phyloP scores from a whole-genome alignment of 1,284 basidiomycete species.

The Rhodofomes roseus region DNA sequence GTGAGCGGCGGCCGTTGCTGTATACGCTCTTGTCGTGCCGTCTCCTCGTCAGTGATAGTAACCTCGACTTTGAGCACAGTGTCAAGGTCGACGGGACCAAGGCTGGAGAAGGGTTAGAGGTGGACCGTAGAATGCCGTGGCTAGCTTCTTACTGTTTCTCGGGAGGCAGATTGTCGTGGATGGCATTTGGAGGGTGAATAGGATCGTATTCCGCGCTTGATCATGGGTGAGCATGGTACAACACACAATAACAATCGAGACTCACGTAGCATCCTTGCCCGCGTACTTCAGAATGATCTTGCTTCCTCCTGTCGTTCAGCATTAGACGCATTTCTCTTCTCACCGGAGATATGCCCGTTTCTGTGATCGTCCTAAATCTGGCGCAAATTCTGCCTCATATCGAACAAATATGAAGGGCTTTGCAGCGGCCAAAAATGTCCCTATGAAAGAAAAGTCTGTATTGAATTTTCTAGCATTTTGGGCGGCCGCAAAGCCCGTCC shows the following conservation, averaged over 20 bases:
- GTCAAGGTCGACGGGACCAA: conserved; percentile 66
- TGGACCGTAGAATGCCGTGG: background rate
- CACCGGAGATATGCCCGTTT: no score
- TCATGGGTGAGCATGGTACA: conserved; percentile 16
- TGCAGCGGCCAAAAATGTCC: no score
- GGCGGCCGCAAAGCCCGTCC: no score
- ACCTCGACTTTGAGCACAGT: conserved; percentile 57
- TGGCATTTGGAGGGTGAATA: conserved; percentile 86
- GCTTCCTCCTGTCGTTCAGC: conserved; percentile 43
- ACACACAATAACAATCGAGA: background rate
- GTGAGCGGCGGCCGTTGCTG: conserved; percentile 62
- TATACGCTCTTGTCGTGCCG: conserved; percentile 49
- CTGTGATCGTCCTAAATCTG: no score
- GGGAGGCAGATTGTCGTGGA: conserved; percentile 75
- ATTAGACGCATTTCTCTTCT: background rate
- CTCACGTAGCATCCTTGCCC: conserved; percentile 72
- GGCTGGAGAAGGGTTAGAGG: conserved; percentile 30
- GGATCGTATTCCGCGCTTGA: conserved; percentile 71
- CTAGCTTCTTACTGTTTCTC: conserved; percentile 69
- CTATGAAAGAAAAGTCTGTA: no score
- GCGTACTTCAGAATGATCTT: conserved; percentile 70
- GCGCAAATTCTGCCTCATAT: no score
- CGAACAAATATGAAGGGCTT: no score
- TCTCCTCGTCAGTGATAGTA: conserved; percentile 59
- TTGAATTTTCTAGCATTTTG: no score